Evolutionary conservation across 78 protist species (phyloP), one percentile per base, ranked within the genome.

Genomic region (Polysphondylium violaceum): DNA sequence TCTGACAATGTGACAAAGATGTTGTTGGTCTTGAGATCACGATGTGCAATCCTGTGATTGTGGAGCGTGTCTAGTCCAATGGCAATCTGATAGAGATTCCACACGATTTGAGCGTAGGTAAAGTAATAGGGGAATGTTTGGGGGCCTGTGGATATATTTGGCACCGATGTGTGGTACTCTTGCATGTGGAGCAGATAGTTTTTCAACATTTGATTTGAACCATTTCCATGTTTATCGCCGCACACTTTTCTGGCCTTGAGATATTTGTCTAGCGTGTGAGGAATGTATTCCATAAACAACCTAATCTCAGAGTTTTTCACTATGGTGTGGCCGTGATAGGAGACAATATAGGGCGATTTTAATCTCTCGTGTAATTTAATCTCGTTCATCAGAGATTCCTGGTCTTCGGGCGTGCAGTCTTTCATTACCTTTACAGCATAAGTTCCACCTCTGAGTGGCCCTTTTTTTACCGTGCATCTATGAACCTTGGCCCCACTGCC

Each of bases 401-500:
- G 23, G 21, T 72, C 78, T 44, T 27, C 40, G 9, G 40, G 3
- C 0, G 44, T 50, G 9, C 64, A 44, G 51, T 72, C 78, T 72
- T 72, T 72, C 78, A 72, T 72, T 7, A 72, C 51, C 50, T 72
- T 72, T 0, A 72, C 78, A 0, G 78, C 78, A 50, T 33, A 72
- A 19, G 78, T 72, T 23, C 56, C 78, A 51, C 78, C 78, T 29
- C 78, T 33, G 19, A 65, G 40, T 65, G 73, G 73, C 12, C 73
- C 73, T 65, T 65, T 65, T 38, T 65, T 65, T 2, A 72, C 50
- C 0, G 43, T 72, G 19, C 78, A 72, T 31, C 29, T 14, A 72
- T 27, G 51, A 3, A 72, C 78, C 63, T 41, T 40, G 17, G 78
- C 78, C 7, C 78, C 78, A 72, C 78, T 72, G 31, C 64, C 78